Evolutionary conservation across 352 stramenopile species (phyloP), one percentile per base, ranked within the genome.

Genomic region (Phytopythium vexans): DNA sequence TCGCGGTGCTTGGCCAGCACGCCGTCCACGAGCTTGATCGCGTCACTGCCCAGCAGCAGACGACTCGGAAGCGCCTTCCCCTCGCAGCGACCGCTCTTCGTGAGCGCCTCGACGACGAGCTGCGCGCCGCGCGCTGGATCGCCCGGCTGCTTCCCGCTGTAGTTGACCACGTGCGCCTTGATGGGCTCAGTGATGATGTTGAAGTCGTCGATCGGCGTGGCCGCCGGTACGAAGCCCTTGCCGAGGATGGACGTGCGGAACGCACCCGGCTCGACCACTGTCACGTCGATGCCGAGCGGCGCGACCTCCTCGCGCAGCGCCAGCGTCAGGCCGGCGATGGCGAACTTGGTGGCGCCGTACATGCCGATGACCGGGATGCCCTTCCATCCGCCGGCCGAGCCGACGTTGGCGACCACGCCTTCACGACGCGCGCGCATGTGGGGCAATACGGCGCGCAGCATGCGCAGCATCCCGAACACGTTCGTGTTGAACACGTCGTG

Each of bases 331-430:
- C 63, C 68, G 1, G 59, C 68, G 11, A 79, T 64, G 21, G 69
- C 66, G 21, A 75, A 79, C 50, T 76, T 79, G 48, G 69, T 76
- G 3, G 66, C 64, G 16, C 66, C 56, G 42, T 82, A 78, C 38
- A 77, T 47, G 12, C 68, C 63, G 15, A 64, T 65, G 8, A 52
- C 56, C 0, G 65, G 65, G 10, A 68, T 60, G 0, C 56, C 56
- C 33, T 41, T 65, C 41, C 66, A 74, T 1, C 69, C 72, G n/a
- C 38, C 66, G 12, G 62, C 50, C 4, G 69, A 82, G 3, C 72
- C 72, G 2, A 82, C 60, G 49, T 72, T 74, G 10, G 66, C 72
- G n/a, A 82, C 67, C 31, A 71, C 41, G 7, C 72, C 72, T 12
- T 56, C 54, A 12, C 54, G 39, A 16, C 74, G 61, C 33, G 54